Conservation (phyloP, 139 green algal species). For the Tetradesmus obliquus region DNA sequence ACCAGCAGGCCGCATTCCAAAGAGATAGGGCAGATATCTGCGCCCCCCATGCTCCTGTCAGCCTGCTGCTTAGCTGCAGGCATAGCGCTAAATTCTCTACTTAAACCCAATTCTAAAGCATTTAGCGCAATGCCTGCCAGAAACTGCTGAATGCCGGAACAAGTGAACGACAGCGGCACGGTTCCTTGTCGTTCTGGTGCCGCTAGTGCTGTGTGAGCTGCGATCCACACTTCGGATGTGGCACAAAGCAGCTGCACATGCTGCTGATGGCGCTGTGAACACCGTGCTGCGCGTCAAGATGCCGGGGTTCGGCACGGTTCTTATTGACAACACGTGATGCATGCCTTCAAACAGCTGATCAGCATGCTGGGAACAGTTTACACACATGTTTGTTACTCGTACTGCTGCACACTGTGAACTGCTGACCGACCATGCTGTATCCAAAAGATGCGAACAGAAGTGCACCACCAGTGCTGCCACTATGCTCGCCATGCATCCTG, state of each 20-base stretch:
- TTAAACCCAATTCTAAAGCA: neutral
- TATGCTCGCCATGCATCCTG: no score
- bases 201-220: no score
- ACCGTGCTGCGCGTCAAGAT: neutral
- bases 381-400: no score
- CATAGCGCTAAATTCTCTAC: neutral
- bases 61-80: neutral
- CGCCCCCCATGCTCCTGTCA: neutral
- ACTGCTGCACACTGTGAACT: no score
- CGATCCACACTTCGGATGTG: no score
- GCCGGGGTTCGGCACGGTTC: neutral
- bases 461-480: no score
- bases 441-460: no score
- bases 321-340: neutral
- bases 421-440: no score
- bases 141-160: neutral
- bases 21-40: conserved; percentile 15
- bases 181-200: no score
- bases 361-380: neutral
- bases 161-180: neutral
- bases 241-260: neutral
- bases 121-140: neutral
- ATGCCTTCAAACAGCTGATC: neutral
- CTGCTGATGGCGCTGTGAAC: neutral
- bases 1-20: neutral